A percentile compares a stretch with the other conserved stretches of the same genome.
Conservation (phyloP, 2,329 filamentous ascomycete genomes). For the Juglanconis oblonga region DNA sequence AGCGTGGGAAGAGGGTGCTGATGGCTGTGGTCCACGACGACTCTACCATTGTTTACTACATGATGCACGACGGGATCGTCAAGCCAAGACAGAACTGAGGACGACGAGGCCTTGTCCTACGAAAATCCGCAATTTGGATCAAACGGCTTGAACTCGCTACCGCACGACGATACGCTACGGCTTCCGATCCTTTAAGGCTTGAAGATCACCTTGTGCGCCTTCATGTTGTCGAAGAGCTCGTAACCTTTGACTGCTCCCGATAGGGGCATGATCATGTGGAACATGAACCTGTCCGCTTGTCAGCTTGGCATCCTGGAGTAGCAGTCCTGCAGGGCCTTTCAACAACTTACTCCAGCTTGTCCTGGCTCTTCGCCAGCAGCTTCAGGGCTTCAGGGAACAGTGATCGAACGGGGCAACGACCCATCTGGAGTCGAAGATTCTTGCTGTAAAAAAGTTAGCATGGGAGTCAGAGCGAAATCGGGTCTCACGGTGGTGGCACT, state of each 20-base stretch:
- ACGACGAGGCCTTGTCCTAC: too few species aligned
- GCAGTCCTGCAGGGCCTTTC: background rate
- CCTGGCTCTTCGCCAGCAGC: slow-evolving; percentile 63
- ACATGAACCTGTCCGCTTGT: slow-evolving; percentile 61
- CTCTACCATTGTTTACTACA: slow-evolving; percentile 80
- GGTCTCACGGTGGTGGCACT: slow-evolving; percentile 21
- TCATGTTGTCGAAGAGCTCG: slow-evolving; percentile 69
- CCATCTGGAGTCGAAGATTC: slow-evolving; percentile 72
- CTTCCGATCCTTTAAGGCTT: slow-evolving; percentile 36
- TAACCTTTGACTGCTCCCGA: slow-evolving; percentile 66
- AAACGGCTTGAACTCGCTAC: background rate
- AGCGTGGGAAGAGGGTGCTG: slow-evolving; percentile 64
- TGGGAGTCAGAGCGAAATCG: background rate
- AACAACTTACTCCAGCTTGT: slow-evolving; percentile 60
- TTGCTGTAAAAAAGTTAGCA: slow-evolving; percentile 47
- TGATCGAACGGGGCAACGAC: slow-evolving; percentile 70
- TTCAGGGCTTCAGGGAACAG: slow-evolving; percentile 65
- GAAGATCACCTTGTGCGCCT: slow-evolving; percentile 73
- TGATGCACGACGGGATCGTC: slow-evolving; percentile 82
- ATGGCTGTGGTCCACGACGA: slow-evolving; percentile 74
- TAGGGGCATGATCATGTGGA: slow-evolving; percentile 71
- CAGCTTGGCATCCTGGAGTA: background rate
- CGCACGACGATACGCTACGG: background rate
- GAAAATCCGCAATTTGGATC: too few species aligned
- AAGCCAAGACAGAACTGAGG: slow-evolving; percentile 78